Percentiles rank a stretch among this genome's conserved stretches.
phyloP scores from a whole-genome alignment of 441 rosid genomes.

The Jatropha podagrica region DNA sequence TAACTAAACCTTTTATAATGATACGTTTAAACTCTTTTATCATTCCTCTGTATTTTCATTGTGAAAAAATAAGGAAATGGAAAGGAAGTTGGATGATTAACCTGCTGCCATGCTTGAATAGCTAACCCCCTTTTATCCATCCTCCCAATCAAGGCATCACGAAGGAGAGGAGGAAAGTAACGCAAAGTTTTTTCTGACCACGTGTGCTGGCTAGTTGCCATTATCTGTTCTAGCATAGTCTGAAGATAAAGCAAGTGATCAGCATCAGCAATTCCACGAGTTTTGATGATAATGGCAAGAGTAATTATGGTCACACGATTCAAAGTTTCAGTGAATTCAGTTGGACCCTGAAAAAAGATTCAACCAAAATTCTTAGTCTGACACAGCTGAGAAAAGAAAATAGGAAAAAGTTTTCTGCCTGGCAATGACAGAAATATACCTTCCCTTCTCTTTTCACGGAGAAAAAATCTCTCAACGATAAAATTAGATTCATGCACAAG shows the following conservation, averaged over 20 bases:
- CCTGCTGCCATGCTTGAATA: conserved; percentile 94
- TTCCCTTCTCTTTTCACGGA: conserved; percentile 89
- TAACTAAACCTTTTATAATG: background rate
- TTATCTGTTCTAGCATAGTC: conserved; percentile 86
- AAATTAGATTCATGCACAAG: conserved; percentile 89
- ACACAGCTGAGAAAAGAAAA: conserved; percentile 19
- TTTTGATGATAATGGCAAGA: conserved; percentile 92
- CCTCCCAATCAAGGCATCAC: conserved; percentile 62
- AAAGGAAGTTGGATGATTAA: conserved; percentile 23
- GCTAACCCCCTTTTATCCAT: conserved; percentile 68
- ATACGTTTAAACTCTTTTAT: background rate
- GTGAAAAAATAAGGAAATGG: background rate
- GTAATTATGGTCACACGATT: conserved; percentile 83
- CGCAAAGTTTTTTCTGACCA: conserved; percentile 96
- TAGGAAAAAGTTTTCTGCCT: conserved; percentile 14
- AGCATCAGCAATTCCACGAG: conserved; percentile 98
- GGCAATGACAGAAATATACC: conserved; percentile 39
- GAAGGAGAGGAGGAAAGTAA: conserved; percentile 85
- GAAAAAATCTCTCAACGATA: conserved; percentile 92
- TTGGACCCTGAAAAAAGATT: conserved; percentile 75
- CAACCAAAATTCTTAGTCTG: conserved; percentile 18
- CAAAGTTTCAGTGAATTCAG: conserved; percentile 96
- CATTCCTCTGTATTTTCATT: background rate
- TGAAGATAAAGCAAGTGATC: conserved; percentile 90
- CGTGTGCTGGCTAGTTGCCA: conserved; percentile 87